Evolutionary conservation across 2,329 filamentous ascomycete species (phyloP).

Genomic region (Trichoderma semiorbis): DNA sequence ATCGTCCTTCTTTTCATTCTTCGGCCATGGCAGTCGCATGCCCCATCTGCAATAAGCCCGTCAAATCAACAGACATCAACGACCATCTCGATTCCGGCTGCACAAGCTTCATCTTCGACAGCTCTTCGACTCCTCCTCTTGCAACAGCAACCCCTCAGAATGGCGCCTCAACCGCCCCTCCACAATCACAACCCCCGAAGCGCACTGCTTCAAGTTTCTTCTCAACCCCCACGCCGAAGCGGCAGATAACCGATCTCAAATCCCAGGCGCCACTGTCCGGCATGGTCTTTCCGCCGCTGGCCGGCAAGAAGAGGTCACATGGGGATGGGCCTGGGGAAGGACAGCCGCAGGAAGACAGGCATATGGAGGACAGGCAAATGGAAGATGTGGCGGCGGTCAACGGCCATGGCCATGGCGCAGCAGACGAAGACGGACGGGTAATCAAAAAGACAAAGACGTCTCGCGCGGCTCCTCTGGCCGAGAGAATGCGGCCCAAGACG

Average conservation of each 20-base stretch:
- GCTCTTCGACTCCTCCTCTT: constrained; percentile 30
- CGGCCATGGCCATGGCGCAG: constrained; percentile 1
- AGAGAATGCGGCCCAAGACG: constrained; percentile 83
- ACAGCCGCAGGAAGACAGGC: neutral
- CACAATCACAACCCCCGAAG: constrained; percentile 43
- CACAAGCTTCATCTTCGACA: constrained; percentile 60
- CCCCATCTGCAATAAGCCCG: constrained; percentile 74
- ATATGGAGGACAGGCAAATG: constrained; percentile 1
- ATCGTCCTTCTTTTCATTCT: neutral
- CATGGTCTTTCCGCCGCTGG: constrained; percentile 28
- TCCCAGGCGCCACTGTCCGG: constrained; percentile 35
- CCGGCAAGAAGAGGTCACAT: constrained; percentile 49
- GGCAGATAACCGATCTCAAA: constrained; percentile 36
- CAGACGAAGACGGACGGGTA: constrained; percentile 37
- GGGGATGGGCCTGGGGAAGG: constrained; percentile 50
- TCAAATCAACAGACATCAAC: constrained; percentile 76
- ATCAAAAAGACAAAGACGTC: constrained; percentile 66
- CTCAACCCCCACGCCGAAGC: constrained; percentile 57
- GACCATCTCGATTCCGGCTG: constrained; percentile 86
- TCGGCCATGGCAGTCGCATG: constrained; percentile 54
- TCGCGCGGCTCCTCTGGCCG: constrained; percentile 78
- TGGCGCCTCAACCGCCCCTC: constrained; percentile 25
- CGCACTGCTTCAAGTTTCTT: constrained; percentile 58
- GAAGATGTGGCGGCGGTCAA: constrained; percentile 15
- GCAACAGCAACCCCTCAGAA: constrained; percentile 31